Evolutionary conservation across 352 stramenopile species (phyloP), one percentile per base, ranked within the genome.

Genomic region (Hyaloperonospora brassicae): DNA sequence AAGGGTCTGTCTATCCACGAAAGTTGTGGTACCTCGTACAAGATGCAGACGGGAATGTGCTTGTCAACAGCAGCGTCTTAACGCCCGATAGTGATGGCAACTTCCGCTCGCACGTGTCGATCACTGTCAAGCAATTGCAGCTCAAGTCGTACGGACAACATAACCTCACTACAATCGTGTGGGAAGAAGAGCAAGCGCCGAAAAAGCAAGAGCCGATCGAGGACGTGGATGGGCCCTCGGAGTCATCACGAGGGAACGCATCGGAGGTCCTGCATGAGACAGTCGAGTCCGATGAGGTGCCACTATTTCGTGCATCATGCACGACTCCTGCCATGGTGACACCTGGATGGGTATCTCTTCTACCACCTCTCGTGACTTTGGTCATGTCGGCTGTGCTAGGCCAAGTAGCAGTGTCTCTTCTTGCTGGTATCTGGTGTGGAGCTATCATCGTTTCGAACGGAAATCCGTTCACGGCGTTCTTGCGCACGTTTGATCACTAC

Each of bases 401-500:
- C 13, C 77, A 95, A 58, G 87, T 96, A 45, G 71, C 90, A 8
- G 68, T 93, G 22, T 78, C 83, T 10, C 64, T 96, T 23, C 72
- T 95, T 39, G 70, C 77, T 5, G 87, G 87, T 24, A 87, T 96
- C 58, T 96, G 86, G 86, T 84, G 83, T 44, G 87, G 87, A 39
- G 81, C 85, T 17, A 89, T 70, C 35, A 95, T 89, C 61, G 78
- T 92, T 14, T 81, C 68, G 55, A 72, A 84, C 41, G 84, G 84
- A 51, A 78, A 95, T 62, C 72, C 72, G 30, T 70, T 93, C 25
- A 67, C 64, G 24, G 83, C 74, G 10, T 93, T 95, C 56, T 55
- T 93, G 48, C 79, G 79, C 39, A 89, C 84, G 4, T 89, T 95
- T 50, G 84, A 94, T 59, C 86, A 78, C 55, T 95, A 95, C 73